These are phyloP conservation scores for Metschnikowia continentalis DNA, from an alignment of 805 yeast species.

Conservation along the genomic window DNA sequence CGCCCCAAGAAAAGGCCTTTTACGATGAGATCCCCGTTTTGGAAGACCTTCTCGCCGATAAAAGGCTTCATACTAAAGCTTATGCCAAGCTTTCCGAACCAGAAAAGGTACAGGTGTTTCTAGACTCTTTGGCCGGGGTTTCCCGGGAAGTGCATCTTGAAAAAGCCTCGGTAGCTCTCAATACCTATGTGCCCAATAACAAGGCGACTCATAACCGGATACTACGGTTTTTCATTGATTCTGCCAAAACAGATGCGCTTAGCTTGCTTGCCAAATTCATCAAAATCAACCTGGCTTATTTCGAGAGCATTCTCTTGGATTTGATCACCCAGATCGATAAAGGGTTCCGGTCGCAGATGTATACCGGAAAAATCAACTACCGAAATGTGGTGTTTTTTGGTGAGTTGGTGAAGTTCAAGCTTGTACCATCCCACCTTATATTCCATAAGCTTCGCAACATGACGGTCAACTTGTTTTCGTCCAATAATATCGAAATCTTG, in stretches of 20 bases:
- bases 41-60: constrained; percentile 26
- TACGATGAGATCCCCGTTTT: constrained; percentile 53
- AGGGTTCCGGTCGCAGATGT: constrained; percentile 57
- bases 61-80: not conserved
- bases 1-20: constrained; percentile 59
- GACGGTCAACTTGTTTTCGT: constrained; percentile 46
- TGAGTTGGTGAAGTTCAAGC: constrained; percentile 72
- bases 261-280: constrained; percentile 62
- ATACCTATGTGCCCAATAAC: constrained; percentile 53
- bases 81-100: constrained; percentile 24
- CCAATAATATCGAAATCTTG: constrained; percentile 64
- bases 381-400: constrained; percentile 59
- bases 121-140: constrained; percentile 40
- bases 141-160: constrained; percentile 49
- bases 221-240: constrained; percentile 47
- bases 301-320: constrained; percentile 50
- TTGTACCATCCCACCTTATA: constrained; percentile 65
- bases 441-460: constrained; percentile 69
- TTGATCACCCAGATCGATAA: constrained; percentile 52
- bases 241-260: constrained; percentile 42
- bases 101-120: constrained; percentile 40
- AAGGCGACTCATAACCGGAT: constrained; percentile 69
- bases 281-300: constrained; percentile 48
- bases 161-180: constrained; percentile 42
- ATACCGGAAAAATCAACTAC: constrained; percentile 49